phyloP scores from a whole-genome alignment of 1,284 basidiomycete species.

The Pisolithus thermaeus region DNA sequence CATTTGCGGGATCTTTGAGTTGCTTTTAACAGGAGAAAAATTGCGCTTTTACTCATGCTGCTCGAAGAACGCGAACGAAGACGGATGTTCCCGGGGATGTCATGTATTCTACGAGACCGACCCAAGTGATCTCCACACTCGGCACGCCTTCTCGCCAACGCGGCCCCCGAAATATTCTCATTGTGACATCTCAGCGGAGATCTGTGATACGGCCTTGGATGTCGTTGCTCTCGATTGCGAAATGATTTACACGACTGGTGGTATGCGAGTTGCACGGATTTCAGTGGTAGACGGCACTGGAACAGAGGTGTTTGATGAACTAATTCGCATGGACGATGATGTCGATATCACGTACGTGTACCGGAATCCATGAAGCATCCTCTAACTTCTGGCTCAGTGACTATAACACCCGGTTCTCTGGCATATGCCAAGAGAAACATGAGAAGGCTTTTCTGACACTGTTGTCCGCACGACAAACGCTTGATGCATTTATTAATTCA shows the following conservation, averaged over 20 bases:
- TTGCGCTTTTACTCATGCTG: conserved; percentile 65
- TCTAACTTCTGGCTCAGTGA: conserved; percentile 50
- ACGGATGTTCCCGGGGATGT: conserved; percentile 60
- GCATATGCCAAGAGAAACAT: conserved; percentile 63
- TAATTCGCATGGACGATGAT: conserved; percentile 73
- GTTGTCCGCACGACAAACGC: conserved; percentile 54
- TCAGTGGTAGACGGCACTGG: conserved; percentile 80
- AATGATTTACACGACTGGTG: conserved; percentile 89
- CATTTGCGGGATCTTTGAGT: conserved; percentile 9
- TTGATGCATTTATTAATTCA: conserved; percentile 66
- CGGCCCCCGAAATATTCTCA: conserved; percentile 24
- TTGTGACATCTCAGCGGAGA: conserved; percentile 10
- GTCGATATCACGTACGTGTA: conserved; percentile 69
- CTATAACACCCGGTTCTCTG: conserved; percentile 87
- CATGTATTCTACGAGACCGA: conserved; percentile 79
- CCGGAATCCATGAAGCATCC: neutral
- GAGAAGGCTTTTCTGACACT: conserved; percentile 61
- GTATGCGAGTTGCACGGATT: conserved; percentile 80
- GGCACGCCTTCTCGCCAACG: conserved; percentile 66
- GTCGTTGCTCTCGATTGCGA: conserved; percentile 87
- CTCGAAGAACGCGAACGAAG: conserved; percentile 47
- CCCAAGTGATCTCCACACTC: conserved; percentile 62
- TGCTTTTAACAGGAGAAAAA: conserved; percentile 49
- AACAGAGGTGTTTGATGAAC: conserved; percentile 71
- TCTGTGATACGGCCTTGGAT: conserved; percentile 48